Evolutionary conservation across 1,139 yeast genomes (phyloP), one percentile per base, ranked within the genome.

Genomic region (Sugiyamaella paludigena): DNA sequence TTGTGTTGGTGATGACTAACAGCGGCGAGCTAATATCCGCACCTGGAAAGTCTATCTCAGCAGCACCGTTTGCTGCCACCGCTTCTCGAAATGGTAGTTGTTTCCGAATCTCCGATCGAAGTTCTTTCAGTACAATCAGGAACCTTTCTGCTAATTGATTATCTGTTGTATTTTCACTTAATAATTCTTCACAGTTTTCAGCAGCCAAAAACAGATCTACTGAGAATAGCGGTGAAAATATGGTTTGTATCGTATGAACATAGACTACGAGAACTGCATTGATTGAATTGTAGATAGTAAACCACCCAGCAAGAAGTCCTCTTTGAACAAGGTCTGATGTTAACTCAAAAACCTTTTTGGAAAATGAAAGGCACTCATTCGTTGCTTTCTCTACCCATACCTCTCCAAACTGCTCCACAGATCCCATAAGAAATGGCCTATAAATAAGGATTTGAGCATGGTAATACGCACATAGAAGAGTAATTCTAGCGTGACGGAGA

Each of bases 251-350:
- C 6, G 45, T 35, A 16, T 45, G 36, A 12, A 45, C 49, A 35
- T 45, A 40, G 10, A 45, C 43, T 16, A 40, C 45, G 13, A 45
- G 29, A 10, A 45, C 35, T 10, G 49, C 49, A 40, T 45, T 45
- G 40, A 45, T 45, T 38, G 47, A 45, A 28, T 45, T 45, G 45
- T 45, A 45, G 26, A 45, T 31, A 13, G 32, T 45, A 30, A 45
- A 39, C 49, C 49, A 45, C 10, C 49, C 49, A 34, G 36, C 44
- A 12, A 45, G 49, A 34, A 39, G 37, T 8, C 49, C 49, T 9
- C 49, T 35, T 11, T 36, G 33, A 11, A 45, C 45, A 12, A 45
- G 16, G 12, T 45, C 49, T 19, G 34, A 13, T 34, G 49, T 31
- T 35, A 28, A 35, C 5, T 19, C 33, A 19, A 45, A 40, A n/a